Conservation (phyloP, 371 early-diverging fungal genomes). For the Circinella minor region DNA sequence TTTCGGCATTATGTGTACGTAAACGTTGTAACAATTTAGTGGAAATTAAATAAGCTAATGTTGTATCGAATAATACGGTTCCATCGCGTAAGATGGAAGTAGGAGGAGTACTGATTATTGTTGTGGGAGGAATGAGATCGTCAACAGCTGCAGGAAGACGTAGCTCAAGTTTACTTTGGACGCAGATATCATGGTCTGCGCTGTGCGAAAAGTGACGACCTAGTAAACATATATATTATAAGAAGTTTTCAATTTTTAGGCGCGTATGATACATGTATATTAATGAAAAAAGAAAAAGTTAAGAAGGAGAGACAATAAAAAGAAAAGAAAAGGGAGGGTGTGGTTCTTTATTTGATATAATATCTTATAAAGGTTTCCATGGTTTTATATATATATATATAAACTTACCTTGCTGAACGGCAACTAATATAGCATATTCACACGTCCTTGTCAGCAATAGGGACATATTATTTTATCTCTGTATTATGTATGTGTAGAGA, state of each 20-base stretch:
- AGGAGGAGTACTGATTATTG: constrained; percentile 36
- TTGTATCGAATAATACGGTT: constrained; percentile 31
- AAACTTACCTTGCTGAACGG: constrained; percentile 48
- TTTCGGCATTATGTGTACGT: constrained; percentile 37
- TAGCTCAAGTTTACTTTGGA: constrained; percentile 48
- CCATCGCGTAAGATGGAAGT: constrained; percentile 32
- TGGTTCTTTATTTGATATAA: background rate
- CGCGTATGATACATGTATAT: background rate
- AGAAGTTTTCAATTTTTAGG: constrained; percentile 6
- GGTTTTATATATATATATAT: background rate
- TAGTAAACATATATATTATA: constrained; percentile 12
- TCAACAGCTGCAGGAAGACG: constrained; percentile 46
- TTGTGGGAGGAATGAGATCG: constrained; percentile 50
- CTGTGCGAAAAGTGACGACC: constrained; percentile 42
- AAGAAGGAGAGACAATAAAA: no score
- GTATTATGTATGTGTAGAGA: background rate
- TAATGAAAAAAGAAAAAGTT: no score
- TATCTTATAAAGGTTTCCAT: background rate
- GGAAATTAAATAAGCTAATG: constrained; percentile 49
- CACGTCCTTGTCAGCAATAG: constrained; percentile 52
- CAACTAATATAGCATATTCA: constrained; percentile 53
- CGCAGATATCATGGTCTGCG: constrained; percentile 34
- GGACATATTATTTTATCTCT: constrained; percentile 28
- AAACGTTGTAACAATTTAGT: constrained; percentile 43
- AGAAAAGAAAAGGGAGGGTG: background rate